A percentile compares a stretch with the other conserved stretches of the same genome.
These are phyloP conservation scores for Boechera divaricarpa DNA, from an alignment of 345 rosid species.

Conservation along the genomic window DNA sequence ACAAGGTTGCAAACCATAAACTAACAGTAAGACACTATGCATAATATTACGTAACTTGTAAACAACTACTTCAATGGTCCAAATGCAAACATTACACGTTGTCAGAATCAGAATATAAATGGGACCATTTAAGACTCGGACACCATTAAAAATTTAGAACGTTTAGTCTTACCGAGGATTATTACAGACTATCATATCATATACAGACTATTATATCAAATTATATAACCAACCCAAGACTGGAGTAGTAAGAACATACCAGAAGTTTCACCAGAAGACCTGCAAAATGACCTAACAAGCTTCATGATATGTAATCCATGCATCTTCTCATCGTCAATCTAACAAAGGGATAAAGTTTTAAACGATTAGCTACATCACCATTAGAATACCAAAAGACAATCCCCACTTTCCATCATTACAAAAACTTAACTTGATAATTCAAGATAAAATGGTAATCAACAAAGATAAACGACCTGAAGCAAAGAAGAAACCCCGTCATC, in stretches of 20 bases:
- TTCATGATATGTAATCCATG: constrained; percentile 78
- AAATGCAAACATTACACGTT: background rate
- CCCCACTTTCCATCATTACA: background rate
- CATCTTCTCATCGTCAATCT: constrained; percentile 77
- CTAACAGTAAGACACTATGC: background rate
- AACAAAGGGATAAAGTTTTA: constrained; percentile 37
- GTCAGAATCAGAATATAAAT: background rate
- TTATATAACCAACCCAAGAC: background rate
- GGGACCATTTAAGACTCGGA: background rate
- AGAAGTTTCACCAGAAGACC: constrained; percentile 59
- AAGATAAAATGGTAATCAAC: background rate
- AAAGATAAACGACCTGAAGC: constrained; percentile 72
- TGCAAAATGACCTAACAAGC: constrained; percentile 91
- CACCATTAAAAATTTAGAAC: background rate
- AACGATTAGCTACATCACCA: constrained; percentile 10
- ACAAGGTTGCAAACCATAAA: background rate
- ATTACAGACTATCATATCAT: background rate
- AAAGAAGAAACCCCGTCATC: constrained; percentile 80
- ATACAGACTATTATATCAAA: background rate
- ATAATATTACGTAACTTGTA: background rate
- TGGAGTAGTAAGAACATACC: constrained; percentile 48
- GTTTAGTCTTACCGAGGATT: background rate
- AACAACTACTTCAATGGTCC: background rate
- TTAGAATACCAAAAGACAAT: constrained; percentile 10
- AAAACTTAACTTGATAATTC: background rate